Percentiles rank a stretch among this genome's conserved stretches.
phyloP scores from a whole-genome alignment of 2,329 filamentous ascomycete genomes.

The Fusarium brevicatenulatum region DNA sequence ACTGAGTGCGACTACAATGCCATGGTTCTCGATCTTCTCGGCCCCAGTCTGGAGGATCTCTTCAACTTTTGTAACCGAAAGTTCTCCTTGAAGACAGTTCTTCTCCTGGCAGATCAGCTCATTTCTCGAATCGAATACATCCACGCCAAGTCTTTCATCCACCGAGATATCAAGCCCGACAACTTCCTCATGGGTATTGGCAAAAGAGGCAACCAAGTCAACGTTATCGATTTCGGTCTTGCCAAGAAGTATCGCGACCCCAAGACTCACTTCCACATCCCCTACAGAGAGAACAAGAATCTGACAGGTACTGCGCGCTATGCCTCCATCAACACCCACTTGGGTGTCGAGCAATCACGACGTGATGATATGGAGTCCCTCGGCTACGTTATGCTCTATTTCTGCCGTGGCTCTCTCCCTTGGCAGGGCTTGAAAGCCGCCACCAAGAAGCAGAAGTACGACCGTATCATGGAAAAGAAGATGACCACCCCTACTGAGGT shows the following conservation, averaged over 20 bases:
- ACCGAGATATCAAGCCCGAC: constrained; percentile 99
- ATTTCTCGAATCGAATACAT: constrained; percentile 99
- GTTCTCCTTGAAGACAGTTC: constrained; percentile 97
- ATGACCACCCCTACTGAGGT: constrained; percentile 99
- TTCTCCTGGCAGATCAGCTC: constrained; percentile 95
- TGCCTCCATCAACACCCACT: constrained; percentile 97
- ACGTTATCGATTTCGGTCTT: constrained; percentile 98
- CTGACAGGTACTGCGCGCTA: constrained; percentile 98
- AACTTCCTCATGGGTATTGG: constrained; percentile 99
- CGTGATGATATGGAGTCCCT: constrained; percentile 99
- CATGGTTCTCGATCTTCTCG: constrained; percentile 97
- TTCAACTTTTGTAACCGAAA: constrained; percentile 99
- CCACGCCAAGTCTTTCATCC: constrained; percentile 99
- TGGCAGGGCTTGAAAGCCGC: constrained; percentile 99
- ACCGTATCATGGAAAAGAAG: constrained; percentile 99
- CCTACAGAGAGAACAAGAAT: constrained; percentile 99
- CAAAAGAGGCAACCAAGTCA: constrained; percentile 99
- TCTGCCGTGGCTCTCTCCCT: constrained; percentile 97
- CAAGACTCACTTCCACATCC: constrained; percentile 99
- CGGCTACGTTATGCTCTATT: constrained; percentile 99
- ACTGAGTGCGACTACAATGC: constrained; percentile 99
- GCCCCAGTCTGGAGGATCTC: constrained; percentile 93
- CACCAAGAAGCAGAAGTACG: constrained; percentile 99
- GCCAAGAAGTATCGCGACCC: constrained; percentile 99
- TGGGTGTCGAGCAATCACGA: constrained; percentile 98